Conservation (phyloP, 768 basidiomycete genomes). For the Rhodotorula diobovata region DNA sequence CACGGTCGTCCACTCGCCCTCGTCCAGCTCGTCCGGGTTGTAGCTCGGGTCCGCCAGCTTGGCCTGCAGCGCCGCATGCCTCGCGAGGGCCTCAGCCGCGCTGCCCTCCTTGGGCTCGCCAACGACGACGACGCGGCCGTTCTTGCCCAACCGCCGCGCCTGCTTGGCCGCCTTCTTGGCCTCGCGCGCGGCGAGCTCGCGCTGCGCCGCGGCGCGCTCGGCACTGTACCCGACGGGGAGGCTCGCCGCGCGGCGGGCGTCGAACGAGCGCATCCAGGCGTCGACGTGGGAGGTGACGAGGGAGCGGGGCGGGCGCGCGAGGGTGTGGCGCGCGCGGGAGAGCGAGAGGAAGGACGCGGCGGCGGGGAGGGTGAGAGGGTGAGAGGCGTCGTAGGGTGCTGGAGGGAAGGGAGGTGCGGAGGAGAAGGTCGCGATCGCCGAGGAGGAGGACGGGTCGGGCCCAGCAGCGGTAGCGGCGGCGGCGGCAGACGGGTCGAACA, state of each 20-base stretch:
- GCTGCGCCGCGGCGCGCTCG: background rate
- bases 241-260: background rate
- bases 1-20: slow-evolving; percentile 34
- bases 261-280: slow-evolving; percentile 31
- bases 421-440: slow-evolving; percentile 28
- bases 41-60: background rate
- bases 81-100: slow-evolving; percentile 29
- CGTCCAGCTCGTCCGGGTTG: slow-evolving; percentile 32
- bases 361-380: slow-evolving; percentile 5
- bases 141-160: background rate
- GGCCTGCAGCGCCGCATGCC: slow-evolving; percentile 15
- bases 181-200: background rate
- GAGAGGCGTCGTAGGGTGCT: slow-evolving; percentile 2
- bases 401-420: slow-evolving; percentile 25
- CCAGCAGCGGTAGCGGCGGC: background rate
- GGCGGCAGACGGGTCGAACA: background rate
- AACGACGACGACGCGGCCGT: background rate
- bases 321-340: background rate
- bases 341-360: slow-evolving; percentile 6
- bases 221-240: slow-evolving; percentile 3
- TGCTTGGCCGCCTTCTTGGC: background rate
- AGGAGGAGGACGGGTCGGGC: background rate
- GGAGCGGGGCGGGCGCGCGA: slow-evolving; percentile 16
- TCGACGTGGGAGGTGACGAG: slow-evolving; percentile 26
- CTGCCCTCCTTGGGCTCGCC: slow-evolving; percentile 22